A percentile compares a stretch with the other conserved stretches of the same genome.
Conservation (phyloP, 1,139 yeast genomes). For the Geotrichum fermentans region DNA sequence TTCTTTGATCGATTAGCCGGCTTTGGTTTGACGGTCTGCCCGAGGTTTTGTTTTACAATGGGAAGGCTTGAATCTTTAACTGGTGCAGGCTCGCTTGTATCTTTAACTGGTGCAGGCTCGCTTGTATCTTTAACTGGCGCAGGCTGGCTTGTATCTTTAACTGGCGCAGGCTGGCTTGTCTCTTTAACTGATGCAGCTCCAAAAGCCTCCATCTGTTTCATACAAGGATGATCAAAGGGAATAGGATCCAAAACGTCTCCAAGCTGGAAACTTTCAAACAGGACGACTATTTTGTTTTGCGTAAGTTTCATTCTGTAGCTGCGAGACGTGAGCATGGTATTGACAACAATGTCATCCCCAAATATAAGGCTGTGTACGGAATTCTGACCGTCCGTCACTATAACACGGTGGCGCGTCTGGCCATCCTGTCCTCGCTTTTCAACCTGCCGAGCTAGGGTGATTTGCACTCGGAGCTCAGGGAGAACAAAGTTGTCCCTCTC, state of each 20-base stretch:
- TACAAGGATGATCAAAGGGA: background rate
- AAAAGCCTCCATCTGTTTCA: background rate
- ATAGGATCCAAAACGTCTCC: background rate
- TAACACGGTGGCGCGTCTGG: background rate
- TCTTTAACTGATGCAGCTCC: background rate
- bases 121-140: background rate
- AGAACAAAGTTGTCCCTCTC: background rate
- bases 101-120: background rate
- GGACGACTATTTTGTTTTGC: conserved; percentile 3
- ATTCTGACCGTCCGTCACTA: conserved; percentile 13
- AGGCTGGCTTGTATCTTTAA: too few species aligned
- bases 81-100: background rate
- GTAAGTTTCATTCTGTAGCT: conserved; percentile 7
- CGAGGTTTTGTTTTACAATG: conserved; percentile 16
- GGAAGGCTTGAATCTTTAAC: conserved; percentile 3
- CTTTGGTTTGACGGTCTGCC: conserved; percentile 11
- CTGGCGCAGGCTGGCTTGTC: background rate
- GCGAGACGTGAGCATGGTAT: conserved; percentile 7
- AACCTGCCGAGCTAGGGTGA: conserved; percentile 2
- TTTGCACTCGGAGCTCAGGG: conserved; percentile 12
- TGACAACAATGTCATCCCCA: background rate
- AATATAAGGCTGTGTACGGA: conserved; percentile 9
- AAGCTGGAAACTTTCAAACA: background rate
- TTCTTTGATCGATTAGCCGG: conserved; percentile 21
- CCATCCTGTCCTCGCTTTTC: conserved; percentile 1